Base-by-base conservation (phyloP, 805 yeast species). In the Ogataea methylovora region DNA sequence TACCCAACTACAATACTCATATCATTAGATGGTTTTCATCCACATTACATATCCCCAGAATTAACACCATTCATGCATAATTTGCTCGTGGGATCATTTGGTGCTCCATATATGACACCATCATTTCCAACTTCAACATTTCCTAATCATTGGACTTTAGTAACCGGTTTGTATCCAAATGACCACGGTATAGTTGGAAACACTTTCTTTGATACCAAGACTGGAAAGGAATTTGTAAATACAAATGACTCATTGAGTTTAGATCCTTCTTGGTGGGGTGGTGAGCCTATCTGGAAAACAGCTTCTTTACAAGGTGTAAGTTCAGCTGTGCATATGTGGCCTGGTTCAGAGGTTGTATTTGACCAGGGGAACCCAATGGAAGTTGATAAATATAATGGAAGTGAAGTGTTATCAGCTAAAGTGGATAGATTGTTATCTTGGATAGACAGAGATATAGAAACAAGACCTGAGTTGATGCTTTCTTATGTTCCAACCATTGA, bases 251-350 rank as follows among this genome's bases (percentile, higher is more conserved):
- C 58, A 20, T 53, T 52, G 38, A 77, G 81, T 4, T 50, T 73
- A 18, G 67, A 71, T 42, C 73, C 69, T 25, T 69, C 62, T 16
- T 87, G 76, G 68, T 87, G 95, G 94, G 90, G 87, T 17, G 95
- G 95, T 17, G 92, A 84, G 52, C 92, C 96, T 0, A 49, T 88
- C 15, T 88, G 97, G 97, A 60, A 69, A 22, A 84, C 94, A 1
- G 86, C 90, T 0, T 64, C 63, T 20, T 53, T 55, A 14, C 82
- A 82, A 39, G 79, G 77, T 5, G 69, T 80, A 2, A 60, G 61
- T 3, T 58, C 81, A 5, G 94, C 87, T 0, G 80, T 85, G n/a
- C 94, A 87, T 56, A 87, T 86, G 95, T 88, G 94, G 94, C 96
- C 96, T 0, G 96, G 96, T 2, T 76, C 87, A 38, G 95, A 86